A percentile compares a stretch with the other conserved stretches of the same genome.
phyloP scores from a whole-genome alignment of 2,329 filamentous ascomycete species.

The Drechslerella stenobrocha region DNA sequence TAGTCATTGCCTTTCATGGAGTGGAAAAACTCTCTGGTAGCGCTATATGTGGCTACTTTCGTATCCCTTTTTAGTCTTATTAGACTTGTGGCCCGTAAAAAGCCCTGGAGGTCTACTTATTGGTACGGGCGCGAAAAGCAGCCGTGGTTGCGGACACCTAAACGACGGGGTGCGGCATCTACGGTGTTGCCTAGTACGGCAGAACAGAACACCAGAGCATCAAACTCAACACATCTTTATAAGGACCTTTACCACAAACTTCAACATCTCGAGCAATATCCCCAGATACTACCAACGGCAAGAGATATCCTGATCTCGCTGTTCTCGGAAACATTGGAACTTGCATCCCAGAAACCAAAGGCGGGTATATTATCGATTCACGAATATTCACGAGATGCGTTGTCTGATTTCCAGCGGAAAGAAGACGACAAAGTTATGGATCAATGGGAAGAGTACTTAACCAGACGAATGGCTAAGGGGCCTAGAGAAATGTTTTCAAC shows the following conservation, averaged over 20 bases:
- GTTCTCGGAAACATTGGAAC: constrained; percentile 54
- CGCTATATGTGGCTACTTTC: constrained; percentile 8
- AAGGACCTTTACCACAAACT: constrained; percentile 56
- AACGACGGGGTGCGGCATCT: background rate
- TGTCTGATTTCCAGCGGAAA: constrained; percentile 54
- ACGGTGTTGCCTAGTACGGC: background rate
- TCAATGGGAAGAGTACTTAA: constrained; percentile 55
- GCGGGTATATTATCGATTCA: constrained; percentile 54
- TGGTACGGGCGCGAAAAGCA: background rate
- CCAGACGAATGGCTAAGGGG: constrained; percentile 54
- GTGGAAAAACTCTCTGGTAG: background rate
- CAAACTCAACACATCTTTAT: constrained; percentile 26
- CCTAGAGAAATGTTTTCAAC: constrained; percentile 55
- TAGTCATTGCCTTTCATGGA: constrained; percentile 6
- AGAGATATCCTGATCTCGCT: constrained; percentile 55
- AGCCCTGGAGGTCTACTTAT: background rate
- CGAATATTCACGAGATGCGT: constrained; percentile 53
- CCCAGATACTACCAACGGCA: constrained; percentile 54
- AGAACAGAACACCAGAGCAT: background rate
- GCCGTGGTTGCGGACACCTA: background rate
- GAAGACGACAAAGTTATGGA: constrained; percentile 54
- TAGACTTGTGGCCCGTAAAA: constrained; percentile 4
- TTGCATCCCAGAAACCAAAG: constrained; percentile 49
- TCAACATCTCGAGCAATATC: constrained; percentile 57
- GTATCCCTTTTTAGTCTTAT: constrained; percentile 2